Percentiles rank a stretch among this genome's conserved stretches.
Evolutionary conservation across 73 alveolate genomes (phyloP).

Genomic region (Breviolum minutum): DNA sequence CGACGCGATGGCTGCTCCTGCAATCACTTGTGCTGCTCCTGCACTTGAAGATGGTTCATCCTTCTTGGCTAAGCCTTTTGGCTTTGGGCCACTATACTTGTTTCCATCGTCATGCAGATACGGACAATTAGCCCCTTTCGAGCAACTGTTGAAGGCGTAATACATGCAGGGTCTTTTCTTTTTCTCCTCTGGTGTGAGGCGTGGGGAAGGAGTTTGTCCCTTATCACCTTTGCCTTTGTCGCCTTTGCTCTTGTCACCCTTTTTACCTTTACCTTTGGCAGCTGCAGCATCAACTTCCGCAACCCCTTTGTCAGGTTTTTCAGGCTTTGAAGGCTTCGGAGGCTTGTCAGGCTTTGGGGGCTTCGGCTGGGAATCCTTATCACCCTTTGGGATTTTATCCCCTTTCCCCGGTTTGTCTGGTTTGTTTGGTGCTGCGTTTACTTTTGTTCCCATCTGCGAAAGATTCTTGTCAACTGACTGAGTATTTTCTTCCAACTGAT

Average conservation of each 20-base stretch:
- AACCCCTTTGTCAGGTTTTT: not conserved
- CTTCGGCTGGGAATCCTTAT: not conserved
- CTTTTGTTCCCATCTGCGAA: not conserved
- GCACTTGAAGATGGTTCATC: no score
- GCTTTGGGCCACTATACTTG: not conserved
- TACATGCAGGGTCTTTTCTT: not conserved
- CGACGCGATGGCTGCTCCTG: not conserved
- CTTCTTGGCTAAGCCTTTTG: not conserved
- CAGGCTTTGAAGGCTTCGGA: not conserved
- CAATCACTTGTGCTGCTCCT: not conserved
- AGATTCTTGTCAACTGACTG: no score
- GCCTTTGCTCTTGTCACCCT: not conserved
- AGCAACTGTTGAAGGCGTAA: not conserved
- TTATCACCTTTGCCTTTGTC: not conserved
- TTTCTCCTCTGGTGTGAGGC: not conserved
- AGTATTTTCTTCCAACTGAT: constrained; percentile 15
- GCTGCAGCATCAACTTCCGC: not conserved
- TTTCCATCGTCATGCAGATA: not conserved
- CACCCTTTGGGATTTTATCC: not conserved
- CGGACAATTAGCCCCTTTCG: not conserved
- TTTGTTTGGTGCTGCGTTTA: not conserved
- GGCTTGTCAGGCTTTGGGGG: no score
- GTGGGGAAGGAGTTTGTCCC: no score
- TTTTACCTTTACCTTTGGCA: not conserved
- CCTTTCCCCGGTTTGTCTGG: not conserved